Conservation (phyloP, 1,139 yeast species). For the Kluyveromyces sp. region DNA sequence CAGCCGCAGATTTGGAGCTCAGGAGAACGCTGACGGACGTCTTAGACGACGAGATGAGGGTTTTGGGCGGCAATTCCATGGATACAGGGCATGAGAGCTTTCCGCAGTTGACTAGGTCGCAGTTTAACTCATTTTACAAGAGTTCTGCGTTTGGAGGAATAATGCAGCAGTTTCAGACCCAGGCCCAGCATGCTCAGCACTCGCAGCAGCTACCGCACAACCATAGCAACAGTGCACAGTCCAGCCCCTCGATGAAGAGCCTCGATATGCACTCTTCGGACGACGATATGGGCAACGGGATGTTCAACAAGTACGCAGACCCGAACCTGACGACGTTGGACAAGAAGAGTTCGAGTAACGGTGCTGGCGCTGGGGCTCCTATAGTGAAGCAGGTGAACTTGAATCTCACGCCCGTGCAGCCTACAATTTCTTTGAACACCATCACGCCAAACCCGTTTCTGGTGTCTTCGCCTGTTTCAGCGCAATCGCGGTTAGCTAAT, state of each 20-base stretch:
- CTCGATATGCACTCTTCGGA: constrained; percentile 8
- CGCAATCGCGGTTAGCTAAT: no score
- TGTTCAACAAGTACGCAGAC: constrained; percentile 36
- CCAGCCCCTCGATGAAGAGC: background rate
- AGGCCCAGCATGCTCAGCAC: no score
- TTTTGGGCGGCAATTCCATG: constrained; percentile 13
- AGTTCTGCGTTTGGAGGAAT: background rate
- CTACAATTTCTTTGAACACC: constrained; percentile 23
- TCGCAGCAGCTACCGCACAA: no score
- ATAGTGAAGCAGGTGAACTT: constrained; percentile 7
- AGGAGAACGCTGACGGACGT: constrained; percentile 52
- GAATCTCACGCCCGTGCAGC: constrained; percentile 18
- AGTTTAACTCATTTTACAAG: background rate
- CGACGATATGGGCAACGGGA: constrained; percentile 10
- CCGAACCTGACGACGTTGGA: constrained; percentile 32
- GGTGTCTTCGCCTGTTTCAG: background rate
- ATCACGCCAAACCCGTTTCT: constrained; percentile 18
- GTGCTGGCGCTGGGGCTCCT: constrained; percentile 1
- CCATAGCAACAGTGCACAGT: no score
- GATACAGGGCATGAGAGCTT: background rate
- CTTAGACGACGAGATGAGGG: constrained; percentile 53
- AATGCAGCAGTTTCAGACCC: background rate
- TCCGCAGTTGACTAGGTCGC: constrained; percentile 2
- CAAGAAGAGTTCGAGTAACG: background rate
- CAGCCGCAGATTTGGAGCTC: constrained; percentile 25